Evolutionary conservation across 2,329 filamentous ascomycete species (phyloP).

Genomic region (Pseudogymnoascus sp.): DNA sequence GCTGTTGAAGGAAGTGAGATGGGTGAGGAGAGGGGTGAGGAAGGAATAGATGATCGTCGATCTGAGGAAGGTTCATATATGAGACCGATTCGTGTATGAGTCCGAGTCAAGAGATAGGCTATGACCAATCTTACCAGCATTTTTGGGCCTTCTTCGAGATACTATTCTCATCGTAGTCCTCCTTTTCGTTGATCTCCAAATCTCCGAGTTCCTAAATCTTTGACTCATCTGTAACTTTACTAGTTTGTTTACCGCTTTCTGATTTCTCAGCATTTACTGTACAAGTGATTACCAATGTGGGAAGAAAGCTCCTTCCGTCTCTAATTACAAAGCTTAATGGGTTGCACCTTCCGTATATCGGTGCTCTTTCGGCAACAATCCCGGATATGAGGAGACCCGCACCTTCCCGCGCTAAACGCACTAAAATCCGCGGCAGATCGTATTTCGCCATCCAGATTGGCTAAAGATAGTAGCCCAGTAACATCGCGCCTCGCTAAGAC

Average conservation of each 20-base stretch:
- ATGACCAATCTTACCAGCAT: background rate
- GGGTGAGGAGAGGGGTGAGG: background rate
- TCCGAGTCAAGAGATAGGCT: background rate
- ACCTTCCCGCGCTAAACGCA: background rate
- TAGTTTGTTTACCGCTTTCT: background rate
- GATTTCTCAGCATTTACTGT: background rate
- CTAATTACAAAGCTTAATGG: background rate
- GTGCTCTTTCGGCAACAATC: background rate
- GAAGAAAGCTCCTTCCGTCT: background rate
- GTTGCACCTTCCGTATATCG: background rate
- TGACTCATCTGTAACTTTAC: background rate
- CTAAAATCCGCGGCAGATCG: background rate
- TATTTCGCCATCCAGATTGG: background rate
- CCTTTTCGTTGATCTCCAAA: background rate
- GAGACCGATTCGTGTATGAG: too few relatives aligned
- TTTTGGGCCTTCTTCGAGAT: background rate
- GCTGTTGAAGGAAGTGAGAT: background rate
- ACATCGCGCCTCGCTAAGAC: background rate
- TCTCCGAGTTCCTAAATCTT: background rate
- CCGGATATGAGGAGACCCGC: background rate
- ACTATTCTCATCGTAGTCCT: background rate
- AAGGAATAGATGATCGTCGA: background rate
- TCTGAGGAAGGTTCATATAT: too few relatives aligned
- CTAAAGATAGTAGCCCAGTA: background rate
- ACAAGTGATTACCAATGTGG: background rate